Percentiles rank a stretch among this genome's conserved stretches.
These are phyloP conservation scores for Aspergillus alliaceus DNA, from an alignment of 2,329 filamentous ascomycete genomes.

Conservation along the genomic window DNA sequence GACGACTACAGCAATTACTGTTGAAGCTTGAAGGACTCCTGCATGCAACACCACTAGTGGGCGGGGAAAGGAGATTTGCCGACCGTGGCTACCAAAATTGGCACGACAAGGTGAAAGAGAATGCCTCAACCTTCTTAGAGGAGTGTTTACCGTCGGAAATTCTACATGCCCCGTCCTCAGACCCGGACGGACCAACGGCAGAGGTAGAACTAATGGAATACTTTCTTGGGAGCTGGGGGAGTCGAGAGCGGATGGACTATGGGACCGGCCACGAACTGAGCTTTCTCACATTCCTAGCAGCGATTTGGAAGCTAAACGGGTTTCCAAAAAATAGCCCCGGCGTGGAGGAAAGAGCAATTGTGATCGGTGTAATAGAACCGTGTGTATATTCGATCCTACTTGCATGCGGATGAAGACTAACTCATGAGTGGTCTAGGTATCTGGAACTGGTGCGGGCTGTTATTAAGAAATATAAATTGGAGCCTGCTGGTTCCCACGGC, in stretches of 20 bases:
- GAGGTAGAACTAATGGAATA: slow-evolving; percentile 74
- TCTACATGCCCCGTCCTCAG: slow-evolving; percentile 32
- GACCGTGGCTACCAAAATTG: slow-evolving; percentile 89
- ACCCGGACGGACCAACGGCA: slow-evolving; percentile 45
- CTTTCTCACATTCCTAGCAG: slow-evolving; percentile 86
- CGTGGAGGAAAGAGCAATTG: slow-evolving; percentile 73
- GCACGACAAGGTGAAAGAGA: slow-evolving; percentile 67
- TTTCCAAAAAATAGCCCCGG: slow-evolving; percentile 61
- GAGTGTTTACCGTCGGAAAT: slow-evolving; percentile 56
- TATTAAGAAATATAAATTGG: slow-evolving; percentile 87
- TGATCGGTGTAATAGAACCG: slow-evolving; percentile 79
- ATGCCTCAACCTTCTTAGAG: slow-evolving; percentile 56
- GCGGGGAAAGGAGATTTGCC: slow-evolving; percentile 84
- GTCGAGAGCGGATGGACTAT: slow-evolving; percentile 85
- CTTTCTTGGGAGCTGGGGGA: slow-evolving; percentile 83
- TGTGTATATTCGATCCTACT: slow-evolving; percentile 49
- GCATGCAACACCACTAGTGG: slow-evolving; percentile 77
- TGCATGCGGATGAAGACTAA: neutral
- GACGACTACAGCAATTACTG: slow-evolving; percentile 66
- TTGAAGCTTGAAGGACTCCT: slow-evolving; percentile 65
- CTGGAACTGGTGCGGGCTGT: slow-evolving; percentile 76
- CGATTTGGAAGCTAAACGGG: slow-evolving; percentile 84
- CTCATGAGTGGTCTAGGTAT: slow-evolving; percentile 56
- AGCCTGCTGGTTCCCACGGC: slow-evolving; percentile 92
- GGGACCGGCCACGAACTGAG: slow-evolving; percentile 95